These are phyloP conservation scores for Globisporangium camurandrum DNA, from an alignment of 352 stramenopile species.

Conservation along the genomic window DNA sequence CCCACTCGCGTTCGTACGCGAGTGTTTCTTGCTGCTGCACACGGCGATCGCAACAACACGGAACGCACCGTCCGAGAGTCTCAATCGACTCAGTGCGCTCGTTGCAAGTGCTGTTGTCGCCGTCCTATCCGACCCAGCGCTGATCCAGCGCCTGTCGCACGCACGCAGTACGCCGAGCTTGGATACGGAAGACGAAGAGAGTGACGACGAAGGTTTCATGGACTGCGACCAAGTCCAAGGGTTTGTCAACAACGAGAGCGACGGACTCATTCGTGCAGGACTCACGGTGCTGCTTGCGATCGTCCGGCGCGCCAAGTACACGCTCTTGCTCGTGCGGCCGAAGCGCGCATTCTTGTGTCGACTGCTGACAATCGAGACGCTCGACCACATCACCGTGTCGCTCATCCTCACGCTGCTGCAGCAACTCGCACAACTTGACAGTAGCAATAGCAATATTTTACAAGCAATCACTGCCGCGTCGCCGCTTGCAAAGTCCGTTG, in stretches of 20 bases:
- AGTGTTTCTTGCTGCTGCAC: conserved; percentile 71
- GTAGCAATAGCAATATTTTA: conserved; percentile 7
- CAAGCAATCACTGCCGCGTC: conserved; percentile 6
- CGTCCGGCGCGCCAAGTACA: conserved; percentile 61
- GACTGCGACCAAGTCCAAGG: conserved; percentile 58
- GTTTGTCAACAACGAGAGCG: conserved; percentile 49
- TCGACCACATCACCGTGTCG: conserved; percentile 67
- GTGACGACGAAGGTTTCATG: conserved; percentile 23
- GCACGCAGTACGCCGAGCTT: conserved; percentile 9
- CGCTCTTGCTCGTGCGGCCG: conserved; percentile 46
- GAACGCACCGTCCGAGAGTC: conserved; percentile 50
- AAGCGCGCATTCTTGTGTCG: conserved; percentile 71
- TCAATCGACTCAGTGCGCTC: conserved; percentile 43
- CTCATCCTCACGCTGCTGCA: conserved; percentile 58
- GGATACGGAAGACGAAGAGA: conserved; percentile 20
- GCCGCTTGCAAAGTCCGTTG: conserved; percentile 18
- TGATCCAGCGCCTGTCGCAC: conserved; percentile 43
- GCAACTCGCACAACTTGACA: conserved; percentile 48
- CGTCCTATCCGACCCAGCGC: conserved; percentile 46
- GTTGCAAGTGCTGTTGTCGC: conserved; percentile 44
- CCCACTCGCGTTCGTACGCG: conserved; percentile 49
- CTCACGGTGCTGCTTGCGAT: conserved; percentile 66
- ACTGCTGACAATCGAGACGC: conserved; percentile 57
- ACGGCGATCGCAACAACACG: conserved; percentile 64
- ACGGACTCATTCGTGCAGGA: conserved; percentile 61